Base-by-base conservation (phyloP, 73 alveolate species). In the Paramecium sexaurelia region DNA sequence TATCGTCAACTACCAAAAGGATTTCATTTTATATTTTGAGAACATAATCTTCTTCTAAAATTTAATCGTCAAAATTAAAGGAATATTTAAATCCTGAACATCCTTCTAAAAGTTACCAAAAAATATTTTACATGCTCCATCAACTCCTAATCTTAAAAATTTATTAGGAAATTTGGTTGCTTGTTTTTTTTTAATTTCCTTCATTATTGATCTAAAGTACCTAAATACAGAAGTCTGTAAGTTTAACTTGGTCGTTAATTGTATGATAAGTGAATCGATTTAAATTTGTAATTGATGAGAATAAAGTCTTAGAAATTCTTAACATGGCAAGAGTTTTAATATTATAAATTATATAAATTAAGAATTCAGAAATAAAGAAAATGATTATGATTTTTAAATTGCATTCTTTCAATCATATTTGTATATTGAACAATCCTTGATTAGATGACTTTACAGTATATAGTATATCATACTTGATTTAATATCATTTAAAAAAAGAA, bases 61-160 rank as follows among this genome's bases (percentile, higher is more conserved):
- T 22, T 24, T 39, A 17, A 33, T 78, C 55, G 24, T 78, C 90
- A 43, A 78, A 78, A 40, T 78, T 78, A 61, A 78, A 78, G 6
- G 43, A 78, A 26, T 78, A 78, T 43, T 78, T 78, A 78, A 78
- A 78, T 22, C 90, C 90, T 17, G 90, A 78, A 45, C 90, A 78
- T 39, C 90, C 90, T 26, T 78, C 90, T 78, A 37, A 7, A 26
- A 9, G 1, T 40, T 35, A 29, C 1, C 2, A 17, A 11, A 78
- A 17, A 40, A 40, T 13, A 78, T 41, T 3, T 3, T 51, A 78
- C 90, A 78, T 78, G 75, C 90, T 22, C 90, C 90, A 40, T 78
- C 90, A 22, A 78, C 90, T 41, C 90, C 90, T 78, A 78, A 43
- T 78, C 90, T 78, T 43, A 78, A 78, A 24, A 78, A 78, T 78